Base-by-base conservation (phyloP, 23 red algal genomes). In the Gracilaria vermiculophylla region DNA sequence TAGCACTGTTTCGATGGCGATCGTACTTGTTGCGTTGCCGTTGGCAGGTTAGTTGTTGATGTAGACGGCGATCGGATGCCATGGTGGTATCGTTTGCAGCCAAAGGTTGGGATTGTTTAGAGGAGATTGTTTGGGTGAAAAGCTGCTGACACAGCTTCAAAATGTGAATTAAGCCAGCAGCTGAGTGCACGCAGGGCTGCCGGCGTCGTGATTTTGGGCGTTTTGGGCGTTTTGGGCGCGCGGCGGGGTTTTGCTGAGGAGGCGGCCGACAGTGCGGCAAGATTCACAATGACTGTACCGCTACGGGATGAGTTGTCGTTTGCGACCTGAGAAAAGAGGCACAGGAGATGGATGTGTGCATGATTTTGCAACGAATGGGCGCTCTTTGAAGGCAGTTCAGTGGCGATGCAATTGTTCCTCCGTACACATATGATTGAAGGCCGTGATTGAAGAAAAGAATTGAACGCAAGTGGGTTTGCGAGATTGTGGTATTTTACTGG, bases 91-190 rank as follows among this genome's bases (percentile, higher is more conserved):
- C 52, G 52, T 25, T 3, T 61, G 17, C 23, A 3, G 8, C 35
- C 29, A 34, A 64, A 64, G 58, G 29, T 35, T 35, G 27, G 29
- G 58, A 64, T 64, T 31, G 58, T 15, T 34, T 34, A 13, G 58
- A 13, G 58, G 29, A 14, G 29, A 32, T 64, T 1, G 5, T 34
- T 64, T 36, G 58, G 17, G 25, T 1, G 28, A 17, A 14, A 13
- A 12, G 16, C 13, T 34, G 58, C 58, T 32, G 28, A 64, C 29
- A 34, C 58, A 34, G 2, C 4, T 24, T 24, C n/a, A 29, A 7
- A 60, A 60, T 24, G 58, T 64, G 58, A 64, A 64, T 64, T 64
- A 64, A 64, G 58, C 54, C 54, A 58, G 29, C 24, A 58, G 54
- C 54, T 58, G 54, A 58, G 54, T 7, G 29, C 54, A 16, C 2